Percentiles rank a stretch among this genome's conserved stretches.
Conservation (phyloP, 805 yeast species). For the Saturnispora sekii region DNA sequence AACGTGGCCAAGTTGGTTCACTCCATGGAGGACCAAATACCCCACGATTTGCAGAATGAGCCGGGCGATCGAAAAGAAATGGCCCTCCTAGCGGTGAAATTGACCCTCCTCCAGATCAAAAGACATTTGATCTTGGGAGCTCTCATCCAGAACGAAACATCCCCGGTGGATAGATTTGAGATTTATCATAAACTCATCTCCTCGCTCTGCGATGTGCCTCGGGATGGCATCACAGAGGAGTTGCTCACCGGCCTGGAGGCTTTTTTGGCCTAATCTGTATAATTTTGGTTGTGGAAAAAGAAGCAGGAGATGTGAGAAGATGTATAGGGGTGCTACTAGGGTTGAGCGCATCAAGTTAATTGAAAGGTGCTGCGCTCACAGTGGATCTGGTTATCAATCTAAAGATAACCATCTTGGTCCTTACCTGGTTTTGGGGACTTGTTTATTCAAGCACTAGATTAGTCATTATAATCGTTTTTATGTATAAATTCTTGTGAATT, state of each 20-base stretch:
- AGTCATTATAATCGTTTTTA: too few relatives aligned
- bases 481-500: too few relatives aligned
- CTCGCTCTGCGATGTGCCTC: constrained; percentile 62
- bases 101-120: constrained; percentile 31
- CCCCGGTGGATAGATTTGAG: constrained; percentile 32
- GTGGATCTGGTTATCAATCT: too few relatives aligned
- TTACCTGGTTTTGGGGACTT: too few relatives aligned
- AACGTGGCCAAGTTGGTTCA: constrained; percentile 50
- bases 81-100: constrained; percentile 19
- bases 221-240: constrained; percentile 70
- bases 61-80: constrained; percentile 14
- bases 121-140: constrained; percentile 4
- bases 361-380: too few relatives aligned
- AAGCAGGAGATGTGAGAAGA: too few relatives aligned
- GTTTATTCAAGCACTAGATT: too few relatives aligned
- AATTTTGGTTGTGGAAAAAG: too few relatives aligned
- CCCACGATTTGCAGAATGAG: background rate
- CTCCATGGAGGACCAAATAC: constrained; percentile 32
- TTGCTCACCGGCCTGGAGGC: constrained; percentile 69
- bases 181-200: constrained; percentile 63
- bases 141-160: constrained; percentile 5
- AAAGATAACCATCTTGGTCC: too few relatives aligned
- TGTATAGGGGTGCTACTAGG: too few relatives aligned
- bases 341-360: too few relatives aligned
- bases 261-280: constrained; percentile 6